phyloP scores from a whole-genome alignment of 176 grass and related monocot species.

The Carex pumila region DNA sequence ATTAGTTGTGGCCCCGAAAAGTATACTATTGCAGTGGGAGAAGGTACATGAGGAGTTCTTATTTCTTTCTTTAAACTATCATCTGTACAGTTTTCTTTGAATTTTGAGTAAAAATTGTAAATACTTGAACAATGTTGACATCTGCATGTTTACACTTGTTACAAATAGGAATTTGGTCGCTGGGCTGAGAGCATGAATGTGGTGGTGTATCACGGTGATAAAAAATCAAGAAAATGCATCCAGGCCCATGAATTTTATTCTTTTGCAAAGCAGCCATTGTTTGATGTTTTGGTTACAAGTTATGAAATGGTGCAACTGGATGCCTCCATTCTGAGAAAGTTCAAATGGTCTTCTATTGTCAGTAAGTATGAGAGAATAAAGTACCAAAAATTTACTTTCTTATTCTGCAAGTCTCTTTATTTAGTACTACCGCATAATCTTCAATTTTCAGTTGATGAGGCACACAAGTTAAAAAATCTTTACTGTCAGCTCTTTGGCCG shows the following conservation, averaged over 20 bases:
- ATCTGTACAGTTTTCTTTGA: neutral
- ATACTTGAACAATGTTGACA: neutral
- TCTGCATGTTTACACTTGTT: constrained; percentile 7
- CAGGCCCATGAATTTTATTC: constrained; percentile 56
- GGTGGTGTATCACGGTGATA: constrained; percentile 66
- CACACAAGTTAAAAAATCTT: constrained; percentile 68
- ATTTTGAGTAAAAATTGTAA: neutral
- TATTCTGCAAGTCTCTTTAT: neutral
- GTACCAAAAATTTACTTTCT: neutral
- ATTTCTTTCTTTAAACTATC: neutral
- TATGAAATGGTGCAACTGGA: constrained; percentile 56
- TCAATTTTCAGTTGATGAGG: constrained; percentile 61
- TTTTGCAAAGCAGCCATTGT: constrained; percentile 37
- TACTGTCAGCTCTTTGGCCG: constrained; percentile 51
- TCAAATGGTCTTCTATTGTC: constrained; percentile 59
- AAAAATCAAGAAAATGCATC: constrained; percentile 47
- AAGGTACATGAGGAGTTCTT: constrained; percentile 31
- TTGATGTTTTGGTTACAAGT: constrained; percentile 70
- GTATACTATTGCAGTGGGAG: constrained; percentile 69
- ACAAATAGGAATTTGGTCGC: constrained; percentile 41
- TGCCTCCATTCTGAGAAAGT: constrained; percentile 39
- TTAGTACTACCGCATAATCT: constrained; percentile 1
- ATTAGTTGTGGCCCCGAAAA: constrained; percentile 62
- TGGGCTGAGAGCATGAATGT: constrained; percentile 55
- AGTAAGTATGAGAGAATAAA: constrained; percentile 24